Base-by-base conservation (phyloP, 2,329 filamentous ascomycete species). In the Plenodomus tracheiphilus region DNA sequence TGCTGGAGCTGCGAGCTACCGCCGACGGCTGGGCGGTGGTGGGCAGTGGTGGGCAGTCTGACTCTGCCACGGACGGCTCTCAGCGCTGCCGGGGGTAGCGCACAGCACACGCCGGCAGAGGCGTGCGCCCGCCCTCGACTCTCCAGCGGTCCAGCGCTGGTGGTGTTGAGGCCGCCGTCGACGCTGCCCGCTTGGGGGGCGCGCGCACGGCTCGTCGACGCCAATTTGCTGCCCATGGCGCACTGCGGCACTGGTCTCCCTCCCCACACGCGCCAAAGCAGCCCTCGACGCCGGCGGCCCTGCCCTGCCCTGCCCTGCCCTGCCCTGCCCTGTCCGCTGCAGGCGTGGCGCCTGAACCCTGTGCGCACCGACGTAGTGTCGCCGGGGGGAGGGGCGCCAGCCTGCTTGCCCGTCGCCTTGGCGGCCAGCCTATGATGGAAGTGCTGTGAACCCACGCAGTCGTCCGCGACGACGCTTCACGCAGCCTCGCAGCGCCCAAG, bases 361-460 rank as follows among this genome's bases (percentile, higher is more conserved):
- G 62, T 50, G 53, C 51, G 57, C 60, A 53, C 50, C 55, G 55
- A 54, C 54, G 56, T 66, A 66, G 57, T 49, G 59, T 53, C 58
- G 54, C 61, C 58, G 59, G 64, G 66, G 62, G 55, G 47, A 51
- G 4, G 9, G 50, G 20, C 62, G 61, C 65, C 62, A 67, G 47
- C 62, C 56, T 65, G 61, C 62, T 58, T 58, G 51, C 58, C 62
- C 55, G 56, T 64, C 40, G 53, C 56, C 67, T 69, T 71, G 66
- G 65, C 66, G 46, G 43, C 50, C 59, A 69, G 68, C 68, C 69
- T 68, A 70, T 71, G 66, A 71, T 72, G 69, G 60, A 61, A 55
- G 59, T 65, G 57, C 58, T 63, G 63, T 66, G 64, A 61, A 57
- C 51, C 65, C 58, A 63, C 61, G 22, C 6, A 61, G 60, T 66